Evolutionary conservation across 306 rosid genomes (phyloP), one percentile per base, ranked within the genome.

Genomic region (Pueraria montana): DNA sequence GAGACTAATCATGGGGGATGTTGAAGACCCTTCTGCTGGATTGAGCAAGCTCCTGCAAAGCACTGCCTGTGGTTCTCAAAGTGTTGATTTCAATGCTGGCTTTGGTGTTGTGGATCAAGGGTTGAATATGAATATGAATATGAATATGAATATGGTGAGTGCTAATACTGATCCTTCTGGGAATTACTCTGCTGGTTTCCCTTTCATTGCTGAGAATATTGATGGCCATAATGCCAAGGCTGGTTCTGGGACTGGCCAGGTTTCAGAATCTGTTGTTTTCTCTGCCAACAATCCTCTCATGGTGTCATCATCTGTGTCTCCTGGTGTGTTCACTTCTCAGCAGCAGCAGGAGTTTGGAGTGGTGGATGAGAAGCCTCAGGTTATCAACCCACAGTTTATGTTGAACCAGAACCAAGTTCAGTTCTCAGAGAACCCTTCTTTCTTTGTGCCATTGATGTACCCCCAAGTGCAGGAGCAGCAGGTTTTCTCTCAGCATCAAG

Each of bases 21-120:
- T 90, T 18, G 98, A 93, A 64, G 97, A 92, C 92, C 99, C 98
- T 12, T 95, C 97, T 89, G 76, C 86, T 0, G 97, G 95, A 8
- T 84, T 95, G 86, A 93, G 84, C 87, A 95, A 90, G 83, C 89
- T 95, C 42, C 72, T 95, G 84, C 95, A 95, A 78, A 82, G 74
- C 27, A 76, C 62, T 64, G 93, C 79, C 0, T 74, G 55, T 48
- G 82, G 69, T 80, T 85, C 91, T 34, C 95, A 86, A 20, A 90
- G 85, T 59, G 83, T 88, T 80, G 96, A 91, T 74, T 94, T 92
- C 69, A 76, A 77, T 63, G 77, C 79, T 0, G 89, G 88, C 23
- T 92, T 94, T 46, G 93, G 93, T 49, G 85, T 81, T 32, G 84
- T 90, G 58, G 97, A 93, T 79, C n/a, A n/a, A n/a, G 94, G 90